phyloP scores from a whole-genome alignment of 2,329 filamentous ascomycete genomes.

The Pezicula neosporulosa region DNA sequence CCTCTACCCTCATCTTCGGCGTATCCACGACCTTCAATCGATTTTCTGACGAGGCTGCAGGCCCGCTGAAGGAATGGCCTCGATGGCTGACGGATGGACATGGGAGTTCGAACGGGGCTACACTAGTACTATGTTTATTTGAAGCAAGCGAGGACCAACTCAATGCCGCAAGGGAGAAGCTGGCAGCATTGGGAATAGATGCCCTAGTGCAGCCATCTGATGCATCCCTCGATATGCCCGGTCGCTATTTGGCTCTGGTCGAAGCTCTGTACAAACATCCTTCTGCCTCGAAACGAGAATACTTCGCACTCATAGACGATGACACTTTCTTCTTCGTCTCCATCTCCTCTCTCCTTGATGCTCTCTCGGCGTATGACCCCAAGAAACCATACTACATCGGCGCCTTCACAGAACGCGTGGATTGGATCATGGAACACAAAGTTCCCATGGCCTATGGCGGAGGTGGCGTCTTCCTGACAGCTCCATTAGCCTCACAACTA shows the following conservation, averaged over 20 bases:
- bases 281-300: conserved; percentile 18
- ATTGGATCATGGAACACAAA: conserved; percentile 22
- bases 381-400: conserved; percentile 26
- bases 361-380: conserved; percentile 29
- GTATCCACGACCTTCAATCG: conserved; percentile 56
- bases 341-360: conserved; percentile 20
- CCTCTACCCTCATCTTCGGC: conserved; percentile 55
- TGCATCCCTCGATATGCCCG: conserved; percentile 51
- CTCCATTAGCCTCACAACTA: conserved; percentile 17
- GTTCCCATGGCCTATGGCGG: conserved; percentile 28
- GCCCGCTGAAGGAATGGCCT: conserved; percentile 54
- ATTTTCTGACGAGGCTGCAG: conserved; percentile 47
- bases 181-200: conserved; percentile 48
- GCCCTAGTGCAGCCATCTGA: conserved; percentile 54
- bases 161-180: conserved; percentile 40
- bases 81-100: conserved; percentile 57
- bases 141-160: conserved; percentile 49
- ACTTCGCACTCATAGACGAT: conserved; percentile 28
- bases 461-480: conserved; percentile 26
- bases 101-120: conserved; percentile 53
- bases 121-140: conserved; percentile 50
- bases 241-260: conserved; percentile 53
- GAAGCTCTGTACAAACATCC: conserved; percentile 51
- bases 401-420: conserved; percentile 26
- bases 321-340: conserved; percentile 31